phyloP scores from a whole-genome alignment of 2,329 filamentous ascomycete species.

The Trichoderma atroviride region DNA sequence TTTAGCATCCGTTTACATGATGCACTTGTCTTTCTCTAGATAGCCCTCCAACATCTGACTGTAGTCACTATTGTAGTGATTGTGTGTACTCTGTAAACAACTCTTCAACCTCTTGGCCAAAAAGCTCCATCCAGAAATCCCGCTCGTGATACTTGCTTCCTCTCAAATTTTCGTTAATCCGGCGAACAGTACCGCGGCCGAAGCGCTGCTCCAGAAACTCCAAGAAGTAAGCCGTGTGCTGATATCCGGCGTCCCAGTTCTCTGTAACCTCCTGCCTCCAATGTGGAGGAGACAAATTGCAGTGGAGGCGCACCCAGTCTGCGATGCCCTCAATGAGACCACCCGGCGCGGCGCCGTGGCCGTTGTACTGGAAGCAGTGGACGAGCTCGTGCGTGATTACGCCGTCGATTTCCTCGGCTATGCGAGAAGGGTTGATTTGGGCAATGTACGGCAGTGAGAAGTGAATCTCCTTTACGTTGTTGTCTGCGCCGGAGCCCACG shows the following conservation, averaged over 20 bases:
- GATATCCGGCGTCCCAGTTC: constrained; percentile 87
- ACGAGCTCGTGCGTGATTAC: constrained; percentile 92
- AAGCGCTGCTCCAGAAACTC: constrained; percentile 77
- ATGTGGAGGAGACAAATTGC: constrained; percentile 75
- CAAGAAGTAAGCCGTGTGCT: constrained; percentile 88
- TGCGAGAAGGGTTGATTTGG: constrained; percentile 48
- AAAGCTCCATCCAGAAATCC: constrained; percentile 67
- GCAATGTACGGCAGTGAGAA: constrained; percentile 77
- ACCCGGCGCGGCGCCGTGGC: constrained; percentile 61
- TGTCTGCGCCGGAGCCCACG: constrained; percentile 74
- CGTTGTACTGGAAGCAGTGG: constrained; percentile 89
- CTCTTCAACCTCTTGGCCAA: constrained; percentile 65
- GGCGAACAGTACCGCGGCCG: constrained; percentile 60
- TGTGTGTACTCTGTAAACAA: constrained; percentile 75
- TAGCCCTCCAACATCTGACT: not conserved
- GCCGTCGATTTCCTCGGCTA: constrained; percentile 69
- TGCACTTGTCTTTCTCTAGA: not conserved
- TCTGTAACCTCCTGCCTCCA: constrained; percentile 67
- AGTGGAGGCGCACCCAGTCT: constrained; percentile 84
- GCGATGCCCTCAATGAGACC: constrained; percentile 90
- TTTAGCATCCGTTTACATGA: not conserved
- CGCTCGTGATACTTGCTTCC: constrained; percentile 65
- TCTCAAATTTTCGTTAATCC: constrained; percentile 69
- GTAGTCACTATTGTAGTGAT: constrained; percentile 27
- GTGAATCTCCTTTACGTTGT: constrained; percentile 92